A percentile compares a stretch with the other conserved stretches of the same genome.
These are phyloP conservation scores for Rhizophora apiculata DNA, from an alignment of 345 rosid species.

Conservation along the genomic window DNA sequence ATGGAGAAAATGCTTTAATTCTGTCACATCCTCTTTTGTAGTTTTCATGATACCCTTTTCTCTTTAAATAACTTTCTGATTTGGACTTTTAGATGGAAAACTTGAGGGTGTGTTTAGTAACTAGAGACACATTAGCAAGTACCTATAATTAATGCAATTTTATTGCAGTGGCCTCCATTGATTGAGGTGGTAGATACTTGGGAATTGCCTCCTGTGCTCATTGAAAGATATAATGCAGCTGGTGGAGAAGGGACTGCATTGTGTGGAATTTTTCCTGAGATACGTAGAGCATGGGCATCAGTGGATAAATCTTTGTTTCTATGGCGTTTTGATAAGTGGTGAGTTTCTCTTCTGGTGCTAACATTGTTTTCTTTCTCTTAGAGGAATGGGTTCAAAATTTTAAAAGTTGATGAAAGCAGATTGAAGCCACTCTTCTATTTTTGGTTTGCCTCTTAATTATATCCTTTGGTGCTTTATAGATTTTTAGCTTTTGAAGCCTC, in stretches of 20 bases:
- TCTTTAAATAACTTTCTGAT: background rate
- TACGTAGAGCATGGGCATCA: conserved; percentile 95
- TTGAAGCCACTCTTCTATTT: too few relatives aligned
- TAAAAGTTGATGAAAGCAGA: too few relatives aligned
- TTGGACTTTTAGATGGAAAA: too few relatives aligned
- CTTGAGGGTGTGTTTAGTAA: too few relatives aligned
- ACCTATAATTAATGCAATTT: conserved; percentile 3
- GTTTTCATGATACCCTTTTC: background rate
- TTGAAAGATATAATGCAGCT: conserved; percentile 85
- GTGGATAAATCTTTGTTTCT: conserved; percentile 86
- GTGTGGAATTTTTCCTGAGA: conserved; percentile 93
- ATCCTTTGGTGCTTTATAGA: too few relatives aligned
- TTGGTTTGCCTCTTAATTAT: too few relatives aligned
- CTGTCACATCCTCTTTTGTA: background rate
- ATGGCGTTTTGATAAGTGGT: conserved; percentile 98
- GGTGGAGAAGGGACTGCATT: conserved; percentile 97
- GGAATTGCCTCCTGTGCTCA: conserved; percentile 81
- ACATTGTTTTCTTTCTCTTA: too few relatives aligned
- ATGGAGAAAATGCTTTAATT: background rate
- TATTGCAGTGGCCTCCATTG: conserved; percentile 88
- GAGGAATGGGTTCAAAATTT: too few relatives aligned
- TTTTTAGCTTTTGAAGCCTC: background rate
- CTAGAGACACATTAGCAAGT: background rate
- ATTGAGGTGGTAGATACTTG: conserved; percentile 73
- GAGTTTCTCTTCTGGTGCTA: conserved; percentile 11